Base-by-base conservation (phyloP, 441 rosid species). In the Syzygium malaccense region DNA sequence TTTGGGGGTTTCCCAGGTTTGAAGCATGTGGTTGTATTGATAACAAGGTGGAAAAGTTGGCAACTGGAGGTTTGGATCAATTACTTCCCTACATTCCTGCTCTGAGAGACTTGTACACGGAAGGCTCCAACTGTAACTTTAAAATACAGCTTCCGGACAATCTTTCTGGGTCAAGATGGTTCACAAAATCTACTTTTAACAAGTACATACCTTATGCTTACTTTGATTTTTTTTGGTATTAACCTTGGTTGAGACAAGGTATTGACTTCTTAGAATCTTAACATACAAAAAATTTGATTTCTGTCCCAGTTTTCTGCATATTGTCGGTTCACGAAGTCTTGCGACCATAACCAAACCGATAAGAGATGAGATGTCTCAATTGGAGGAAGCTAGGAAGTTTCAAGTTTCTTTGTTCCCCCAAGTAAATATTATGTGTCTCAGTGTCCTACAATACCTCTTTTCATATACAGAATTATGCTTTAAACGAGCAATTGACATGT, bases 301-400 rank as follows among this genome's bases (percentile, higher is more conserved):
- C 51, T 86, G 89, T 87, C 88, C 88, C 91, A 94, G 96, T 71
- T 95, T 95, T 90, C 91, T 94, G 62, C 30, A 71, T 66, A 80
- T 94, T 90, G 92, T 92, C 84, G 91, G 92, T 86, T 94, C 95
- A 33, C 86, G 89, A 68, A 94, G 90, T 88, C 91, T 94, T 14
- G 26, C 91, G 28, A 92, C 90, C 87, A 87, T 87, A 58, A 88
- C 91, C 86, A 93, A 91, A 91, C 89, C 85, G 55, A 92, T 95
- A 80, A 92, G 92, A 90, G 94, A 89, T 45, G 97, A 94, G 93
- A 93, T 93, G 87, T 93, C 93, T 91, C 96, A 93, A 88, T 91
- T 94, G 94, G 95, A 94, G 91, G 96, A 94, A 88, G 94, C 94
- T 86, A 94, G 94, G 91, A 94, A 92, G 71, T 94, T 94, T 87